These are phyloP conservation scores for Volvox reticuliferus DNA, from an alignment of 139 green algal genomes.

Conservation along the genomic window DNA sequence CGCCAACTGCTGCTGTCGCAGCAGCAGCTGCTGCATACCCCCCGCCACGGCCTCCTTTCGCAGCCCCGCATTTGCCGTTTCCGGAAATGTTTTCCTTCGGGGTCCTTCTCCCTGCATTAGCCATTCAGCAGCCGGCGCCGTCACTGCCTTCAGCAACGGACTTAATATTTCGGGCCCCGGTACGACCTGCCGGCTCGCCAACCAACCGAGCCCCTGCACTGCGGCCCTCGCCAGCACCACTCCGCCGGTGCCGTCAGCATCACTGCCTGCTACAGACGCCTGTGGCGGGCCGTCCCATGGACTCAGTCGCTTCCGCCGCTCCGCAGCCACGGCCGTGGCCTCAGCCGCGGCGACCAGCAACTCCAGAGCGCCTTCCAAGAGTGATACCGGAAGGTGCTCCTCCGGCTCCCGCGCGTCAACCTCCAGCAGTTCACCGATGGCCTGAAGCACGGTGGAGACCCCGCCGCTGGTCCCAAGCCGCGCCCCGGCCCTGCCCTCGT, in stretches of 20 bases:
- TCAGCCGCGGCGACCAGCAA: neutral
- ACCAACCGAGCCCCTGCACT: neutral
- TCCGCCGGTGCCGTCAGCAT: neutral
- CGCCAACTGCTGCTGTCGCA: neutral
- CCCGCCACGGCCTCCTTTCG: too few relatives aligned
- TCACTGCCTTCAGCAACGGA: slow-evolving; percentile 3
- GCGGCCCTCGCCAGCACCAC: neutral
- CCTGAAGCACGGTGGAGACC: neutral
- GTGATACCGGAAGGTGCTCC: neutral
- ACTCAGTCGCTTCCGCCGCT: neutral
- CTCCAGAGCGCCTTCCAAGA: neutral
- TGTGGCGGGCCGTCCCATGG: neutral
- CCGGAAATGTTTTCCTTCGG: too few relatives aligned
- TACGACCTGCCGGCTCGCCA: neutral
- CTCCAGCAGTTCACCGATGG: neutral
- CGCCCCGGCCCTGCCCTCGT: too few relatives aligned
- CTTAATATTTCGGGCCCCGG: neutral
- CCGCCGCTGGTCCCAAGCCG: too few relatives aligned
- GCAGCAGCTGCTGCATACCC: neutral
- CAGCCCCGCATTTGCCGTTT: too few relatives aligned
- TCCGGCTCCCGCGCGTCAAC: too few relatives aligned
- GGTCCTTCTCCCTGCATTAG: too few relatives aligned
- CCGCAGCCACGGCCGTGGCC: neutral
- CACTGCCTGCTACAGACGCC: neutral
- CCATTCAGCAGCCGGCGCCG: neutral